Percentiles rank a stretch among this genome's conserved stretches.
phyloP scores from a whole-genome alignment of 768 basidiomycete species.

The Rickenella mellea region DNA sequence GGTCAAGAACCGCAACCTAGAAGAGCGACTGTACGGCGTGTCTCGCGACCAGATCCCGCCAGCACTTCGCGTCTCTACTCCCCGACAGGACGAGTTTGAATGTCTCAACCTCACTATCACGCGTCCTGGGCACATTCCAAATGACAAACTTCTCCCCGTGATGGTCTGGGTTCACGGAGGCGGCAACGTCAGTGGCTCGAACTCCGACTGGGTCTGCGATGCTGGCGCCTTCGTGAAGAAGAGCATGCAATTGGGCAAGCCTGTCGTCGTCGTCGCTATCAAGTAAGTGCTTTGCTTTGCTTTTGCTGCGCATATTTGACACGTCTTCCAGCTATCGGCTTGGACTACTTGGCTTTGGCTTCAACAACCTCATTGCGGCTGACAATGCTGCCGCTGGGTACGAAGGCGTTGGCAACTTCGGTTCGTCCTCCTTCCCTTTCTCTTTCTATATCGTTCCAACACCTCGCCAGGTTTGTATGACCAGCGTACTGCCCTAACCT shows the following conservation, averaged over 20 bases:
- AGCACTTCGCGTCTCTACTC: conserved; percentile 43
- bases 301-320: conserved; percentile 6
- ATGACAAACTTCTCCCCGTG: conserved; percentile 53
- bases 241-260: conserved; percentile 52
- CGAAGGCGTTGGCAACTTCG: conserved; percentile 71
- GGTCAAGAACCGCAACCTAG: conserved; percentile 33
- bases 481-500: conserved; percentile 55
- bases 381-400: conserved; percentile 60
- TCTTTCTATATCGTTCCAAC: background rate
- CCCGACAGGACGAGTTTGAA: conserved; percentile 55
- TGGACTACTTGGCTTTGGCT: conserved; percentile 71
- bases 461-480: conserved; percentile 46
- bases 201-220: conserved; percentile 72
- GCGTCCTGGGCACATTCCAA: conserved; percentile 47
- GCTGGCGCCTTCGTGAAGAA: conserved; percentile 63
- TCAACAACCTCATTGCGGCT: conserved; percentile 51
- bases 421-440: conserved; percentile 24
- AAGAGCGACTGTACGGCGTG: conserved; percentile 56
- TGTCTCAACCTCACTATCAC: conserved; percentile 78
- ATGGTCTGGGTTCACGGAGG: conserved; percentile 91
- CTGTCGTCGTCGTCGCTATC: conserved; percentile 62
- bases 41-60: conserved; percentile 41
- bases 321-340: conserved; percentile 51
- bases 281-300: conserved; percentile 43
- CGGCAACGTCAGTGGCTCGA: conserved; percentile 54